Evolutionary conservation across 495 filamentous ascomycete genomes (phyloP), one percentile per base, ranked within the genome.

Genomic region (Xeromyces bisporus): DNA sequence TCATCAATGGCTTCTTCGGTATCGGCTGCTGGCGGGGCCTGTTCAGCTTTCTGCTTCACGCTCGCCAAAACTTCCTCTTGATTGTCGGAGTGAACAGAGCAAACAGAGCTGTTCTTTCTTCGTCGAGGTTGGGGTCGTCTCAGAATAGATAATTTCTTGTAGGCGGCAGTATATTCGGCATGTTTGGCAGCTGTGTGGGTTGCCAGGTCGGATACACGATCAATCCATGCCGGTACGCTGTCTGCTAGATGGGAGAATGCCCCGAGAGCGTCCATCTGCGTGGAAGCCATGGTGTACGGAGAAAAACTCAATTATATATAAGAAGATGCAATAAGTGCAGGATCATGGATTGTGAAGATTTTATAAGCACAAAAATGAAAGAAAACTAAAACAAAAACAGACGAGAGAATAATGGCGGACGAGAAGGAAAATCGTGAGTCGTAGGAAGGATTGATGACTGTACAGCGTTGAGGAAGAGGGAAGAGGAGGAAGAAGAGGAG

Each of bases 131-230:
- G 20, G 10, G 23, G 21, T 6, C 41, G 31, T 27, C 41, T 52
- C 15, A 34, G 31, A 12, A 33, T 32, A 6, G 46, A 15, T 15
- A 47, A 55, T 28, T 38, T 48, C 20, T 50, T 50, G 41, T 50
- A 62, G 4, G 58, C 58, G 28, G 56, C 53, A 9, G 51, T 41
- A 38, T 83, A 73, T 50, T 82, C 77, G 24, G 64, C 50, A 48
- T 83, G 75, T 51, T 74, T 78, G 36, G 66, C 60, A 21, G 71
- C 65, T 21, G 85, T 74, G 41, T 83, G 71, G 25, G 60, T 50
- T 38, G 68, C 71, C 16, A 86, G 64, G 10, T 80, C 73, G 26
- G 82, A 75, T 28, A 85, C 58, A 26, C 66, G 66, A 37, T 50
- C 55, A 26, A 73, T 63, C 80, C 80, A 85, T 35, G 68, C 53